Evolutionary conservation across 1,139 yeast species (phyloP), one percentile per base, ranked within the genome.

Genomic region (Pichia sp.): DNA sequence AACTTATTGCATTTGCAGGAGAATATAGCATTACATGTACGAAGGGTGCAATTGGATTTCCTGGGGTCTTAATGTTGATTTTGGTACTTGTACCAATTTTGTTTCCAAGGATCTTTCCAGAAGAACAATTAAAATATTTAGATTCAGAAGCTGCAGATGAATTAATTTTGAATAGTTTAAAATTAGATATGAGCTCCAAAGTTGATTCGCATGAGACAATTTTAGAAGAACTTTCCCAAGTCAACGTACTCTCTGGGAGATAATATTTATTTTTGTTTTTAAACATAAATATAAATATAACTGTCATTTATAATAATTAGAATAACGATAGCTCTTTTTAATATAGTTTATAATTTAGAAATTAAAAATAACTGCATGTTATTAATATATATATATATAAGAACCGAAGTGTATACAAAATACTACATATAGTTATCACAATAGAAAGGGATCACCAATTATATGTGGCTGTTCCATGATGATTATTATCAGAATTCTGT

Each of bases 11-110:
- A 0, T 84, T 83, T 45, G 83, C 78, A 0, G 85, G 80, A 0
- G 97, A 92, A 62, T 84, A 88, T 56, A 95, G 83, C 0, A 89
- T 92, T 37, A 86, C 95, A 0, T 79, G 84, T 62, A 86, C 96
- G 0, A 80, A 75, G 52, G 97, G 92, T 0, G 97, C 98, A 0
- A 89, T 92, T 37, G 97, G 96, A 2, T 92, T 92, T 61, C 98
- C 98, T 0, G 86, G 88, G 1, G 88, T 90, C 0, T 68, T 92
- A 47, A 74, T 92, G 43, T 61, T 74, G 27, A 75, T 88, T 47
- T 87, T 87, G 49, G 78, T 54, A 27, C 32, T 52, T 2, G 56
- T 54, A 18, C 50, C 87, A 0, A 66, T 69, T 38, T 43, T 61
- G 11, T 82, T 92, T 70, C 88, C 87, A 0, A 64, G 65, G 48